Conservation (phyloP, 192 early-diverging fungal species). For the Coemansia reversa region DNA sequence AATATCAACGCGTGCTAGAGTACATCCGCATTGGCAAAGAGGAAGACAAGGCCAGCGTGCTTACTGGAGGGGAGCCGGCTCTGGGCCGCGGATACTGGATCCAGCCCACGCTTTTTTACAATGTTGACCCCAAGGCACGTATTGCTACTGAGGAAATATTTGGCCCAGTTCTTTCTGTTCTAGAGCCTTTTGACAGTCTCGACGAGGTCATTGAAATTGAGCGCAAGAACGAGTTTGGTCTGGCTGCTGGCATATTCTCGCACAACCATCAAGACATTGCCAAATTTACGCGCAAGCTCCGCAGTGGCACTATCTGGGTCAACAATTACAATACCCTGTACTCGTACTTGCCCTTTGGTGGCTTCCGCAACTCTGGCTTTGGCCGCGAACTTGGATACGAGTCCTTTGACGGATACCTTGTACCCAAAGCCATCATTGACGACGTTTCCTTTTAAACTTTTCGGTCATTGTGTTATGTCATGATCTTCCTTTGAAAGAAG, state of each 20-base stretch:
- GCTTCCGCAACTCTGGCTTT: conserved; percentile 59
- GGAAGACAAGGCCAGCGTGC: conserved; percentile 24
- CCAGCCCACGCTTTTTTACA: conserved; percentile 60
- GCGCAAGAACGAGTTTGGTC: conserved; percentile 56
- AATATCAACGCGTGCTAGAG: conserved; percentile 57
- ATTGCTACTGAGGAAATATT: conserved; percentile 61
- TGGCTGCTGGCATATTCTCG: conserved; percentile 59
- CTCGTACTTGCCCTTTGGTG: conserved; percentile 61
- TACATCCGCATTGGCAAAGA: conserved; percentile 51
- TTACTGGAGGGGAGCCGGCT: conserved; percentile 37
- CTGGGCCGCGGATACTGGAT: conserved; percentile 55
- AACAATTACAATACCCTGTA: conserved; percentile 62
- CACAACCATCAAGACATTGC: conserved; percentile 42
- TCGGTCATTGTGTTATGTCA: background rate
- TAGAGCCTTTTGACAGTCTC: conserved; percentile 52
- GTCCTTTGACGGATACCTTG: conserved; percentile 56
- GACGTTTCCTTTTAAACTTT: conserved; percentile 29
- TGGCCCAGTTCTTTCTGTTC: conserved; percentile 59
- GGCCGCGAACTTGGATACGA: conserved; percentile 60
- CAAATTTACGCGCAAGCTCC: conserved; percentile 46
- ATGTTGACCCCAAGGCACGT: conserved; percentile 45
- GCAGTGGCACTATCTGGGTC: conserved; percentile 60
- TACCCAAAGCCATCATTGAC: conserved; percentile 47
- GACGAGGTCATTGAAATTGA: conserved; percentile 56
- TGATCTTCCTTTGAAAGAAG: conserved; percentile 6